Evolutionary conservation across 495 filamentous ascomycete species (phyloP).

Genomic region (Bombardia bombarda): DNA sequence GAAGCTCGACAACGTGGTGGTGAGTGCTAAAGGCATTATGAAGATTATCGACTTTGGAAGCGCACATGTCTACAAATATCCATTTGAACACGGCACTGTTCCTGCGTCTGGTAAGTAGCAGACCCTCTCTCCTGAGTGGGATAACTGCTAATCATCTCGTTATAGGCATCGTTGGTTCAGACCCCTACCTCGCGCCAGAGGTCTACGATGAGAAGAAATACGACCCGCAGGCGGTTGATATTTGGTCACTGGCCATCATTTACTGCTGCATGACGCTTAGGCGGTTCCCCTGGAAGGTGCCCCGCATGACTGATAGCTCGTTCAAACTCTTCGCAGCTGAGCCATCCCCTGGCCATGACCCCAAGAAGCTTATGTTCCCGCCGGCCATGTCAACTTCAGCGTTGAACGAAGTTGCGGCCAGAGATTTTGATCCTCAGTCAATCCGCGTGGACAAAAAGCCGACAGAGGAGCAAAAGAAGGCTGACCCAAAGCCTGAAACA

Average conservation of each 20-base stretch:
- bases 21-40: constrained; percentile 97
- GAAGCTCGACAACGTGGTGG: constrained; percentile 97
- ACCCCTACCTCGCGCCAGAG: constrained; percentile 94
- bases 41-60: constrained; percentile 99
- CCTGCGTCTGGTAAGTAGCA: constrained; percentile 69
- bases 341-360: constrained; percentile 50
- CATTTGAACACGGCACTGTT: constrained; percentile 90
- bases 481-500: too few relatives aligned
- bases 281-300: constrained; percentile 96
- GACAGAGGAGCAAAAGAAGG: constrained; percentile 3
- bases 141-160: neutral
- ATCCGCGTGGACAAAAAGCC: constrained; percentile 12
- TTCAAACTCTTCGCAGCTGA: constrained; percentile 84
- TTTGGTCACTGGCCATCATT: constrained; percentile 98
- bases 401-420: constrained; percentile 23
- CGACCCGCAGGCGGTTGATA: constrained; percentile 87
- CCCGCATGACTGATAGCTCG: constrained; percentile 84
- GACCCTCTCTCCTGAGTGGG: neutral
- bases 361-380: constrained; percentile 32
- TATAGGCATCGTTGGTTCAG: constrained; percentile 90
- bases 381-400: constrained; percentile 31
- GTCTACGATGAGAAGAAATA: constrained; percentile 94
- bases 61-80: constrained; percentile 92
- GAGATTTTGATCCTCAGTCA: constrained; percentile 29
- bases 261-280: constrained; percentile 98